Evolutionary conservation across 1,284 basidiomycete species (phyloP).

Genomic region (Cutaneotrichosporon curvatum): DNA sequence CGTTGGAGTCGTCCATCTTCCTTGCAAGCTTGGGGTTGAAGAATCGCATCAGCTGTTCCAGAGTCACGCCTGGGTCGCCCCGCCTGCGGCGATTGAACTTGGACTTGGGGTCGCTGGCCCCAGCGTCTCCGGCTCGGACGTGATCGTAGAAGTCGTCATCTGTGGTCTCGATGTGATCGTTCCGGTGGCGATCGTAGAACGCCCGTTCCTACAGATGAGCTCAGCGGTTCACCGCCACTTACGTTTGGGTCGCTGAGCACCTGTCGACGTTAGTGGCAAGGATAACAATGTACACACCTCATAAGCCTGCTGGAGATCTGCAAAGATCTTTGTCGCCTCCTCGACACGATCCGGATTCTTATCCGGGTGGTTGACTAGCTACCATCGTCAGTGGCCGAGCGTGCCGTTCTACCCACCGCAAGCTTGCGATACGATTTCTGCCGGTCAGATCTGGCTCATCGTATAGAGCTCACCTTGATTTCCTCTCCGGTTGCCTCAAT

Average conservation of each 20-base stretch:
- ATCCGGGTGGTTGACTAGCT: slow-evolving; percentile 77
- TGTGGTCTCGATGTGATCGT: slow-evolving; percentile 72
- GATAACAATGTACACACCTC: too few relatives aligned
- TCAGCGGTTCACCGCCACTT: slow-evolving; percentile 29
- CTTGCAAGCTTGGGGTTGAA: slow-evolving; percentile 70
- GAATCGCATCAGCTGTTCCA: slow-evolving; percentile 76
- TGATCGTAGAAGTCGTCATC: slow-evolving; percentile 81
- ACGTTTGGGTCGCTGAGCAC: slow-evolving; percentile 88
- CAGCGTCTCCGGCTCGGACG: slow-evolving; percentile 59
- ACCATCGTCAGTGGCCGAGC: neutral
- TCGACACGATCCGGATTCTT: slow-evolving; percentile 78
- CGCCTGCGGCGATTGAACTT: slow-evolving; percentile 55
- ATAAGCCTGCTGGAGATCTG: slow-evolving; percentile 85
- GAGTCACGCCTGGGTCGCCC: slow-evolving; percentile 70
- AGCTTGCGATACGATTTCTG: slow-evolving; percentile 75
- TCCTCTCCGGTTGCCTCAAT: slow-evolving; percentile 77
- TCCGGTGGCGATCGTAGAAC: slow-evolving; percentile 95
- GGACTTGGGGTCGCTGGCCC: slow-evolving; percentile 43
- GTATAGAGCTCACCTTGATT: slow-evolving; percentile 59
- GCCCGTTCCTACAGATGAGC: slow-evolving; percentile 70
- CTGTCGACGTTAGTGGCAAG: too few relatives aligned
- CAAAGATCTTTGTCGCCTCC: slow-evolving; percentile 80
- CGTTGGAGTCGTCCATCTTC: slow-evolving; percentile 61
- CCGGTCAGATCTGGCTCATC: slow-evolving; percentile 1
- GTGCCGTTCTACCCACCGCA: slow-evolving; percentile 47